Evolutionary conservation across 2,329 filamentous ascomycete species (phyloP).

Genomic region (Pseudogymnoascus sp.): DNA sequence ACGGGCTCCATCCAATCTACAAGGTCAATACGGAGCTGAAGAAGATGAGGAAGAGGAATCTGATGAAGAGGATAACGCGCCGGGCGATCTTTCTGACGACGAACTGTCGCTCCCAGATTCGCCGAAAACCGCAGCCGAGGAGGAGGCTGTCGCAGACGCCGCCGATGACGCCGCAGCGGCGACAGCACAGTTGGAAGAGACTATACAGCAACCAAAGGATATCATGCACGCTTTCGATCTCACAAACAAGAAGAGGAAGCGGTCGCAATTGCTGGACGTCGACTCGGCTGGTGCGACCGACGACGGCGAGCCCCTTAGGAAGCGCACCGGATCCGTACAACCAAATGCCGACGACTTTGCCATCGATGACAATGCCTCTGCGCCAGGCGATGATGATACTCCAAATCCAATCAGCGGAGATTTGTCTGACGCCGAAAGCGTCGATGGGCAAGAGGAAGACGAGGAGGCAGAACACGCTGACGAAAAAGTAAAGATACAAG

Average conservation of each 20-base stretch:
- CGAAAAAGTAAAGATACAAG: slow-evolving; percentile 29
- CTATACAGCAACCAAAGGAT: not conserved
- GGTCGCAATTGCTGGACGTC: slow-evolving; percentile 27
- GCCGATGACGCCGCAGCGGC: slow-evolving; percentile 24
- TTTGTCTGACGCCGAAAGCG: slow-evolving; percentile 30
- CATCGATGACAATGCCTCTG: slow-evolving; percentile 36
- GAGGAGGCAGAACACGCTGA: slow-evolving; percentile 36
- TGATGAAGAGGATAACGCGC: slow-evolving; percentile 16
- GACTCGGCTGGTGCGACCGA: slow-evolving; percentile 29
- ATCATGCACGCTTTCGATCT: slow-evolving; percentile 17
- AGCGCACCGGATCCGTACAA: slow-evolving; percentile 45
- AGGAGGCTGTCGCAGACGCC: slow-evolving; percentile 27
- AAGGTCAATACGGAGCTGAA: slow-evolving; percentile 45
- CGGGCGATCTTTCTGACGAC: slow-evolving; percentile 13
- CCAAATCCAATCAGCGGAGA: slow-evolving; percentile 27
- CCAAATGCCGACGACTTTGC: slow-evolving; percentile 38
- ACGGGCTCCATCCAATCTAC: slow-evolving; percentile 70
- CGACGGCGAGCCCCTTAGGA: slow-evolving; percentile 34
- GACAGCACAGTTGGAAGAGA: slow-evolving; percentile 29
- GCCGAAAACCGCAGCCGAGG: slow-evolving; percentile 33
- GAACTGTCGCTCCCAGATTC: slow-evolving; percentile 24
- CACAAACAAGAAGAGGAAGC: slow-evolving; percentile 32
- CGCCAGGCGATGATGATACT: slow-evolving; percentile 34
- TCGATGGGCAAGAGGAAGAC: slow-evolving; percentile 40
- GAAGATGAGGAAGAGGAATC: slow-evolving; percentile 33